phyloP scores from a whole-genome alignment of 345 rosid species.

The Gossypium ekmanianum region DNA sequence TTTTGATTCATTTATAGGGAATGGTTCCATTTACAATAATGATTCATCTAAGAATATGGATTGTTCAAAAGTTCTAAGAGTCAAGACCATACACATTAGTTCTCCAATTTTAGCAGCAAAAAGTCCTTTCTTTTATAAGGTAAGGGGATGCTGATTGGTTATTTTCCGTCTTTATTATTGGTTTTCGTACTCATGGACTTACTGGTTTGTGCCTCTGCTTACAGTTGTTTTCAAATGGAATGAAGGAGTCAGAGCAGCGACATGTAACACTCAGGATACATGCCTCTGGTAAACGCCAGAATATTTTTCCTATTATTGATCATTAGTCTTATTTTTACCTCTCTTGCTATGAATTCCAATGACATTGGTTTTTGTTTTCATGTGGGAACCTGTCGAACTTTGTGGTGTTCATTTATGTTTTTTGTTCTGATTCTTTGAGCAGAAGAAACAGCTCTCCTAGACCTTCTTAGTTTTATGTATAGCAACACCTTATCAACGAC shows the following conservation, averaged over 20 bases:
- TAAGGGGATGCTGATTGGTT: conserved; percentile 17
- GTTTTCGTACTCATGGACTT: not conserved
- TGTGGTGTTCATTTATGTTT: conserved; percentile 1
- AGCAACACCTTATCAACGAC: conserved; percentile 43
- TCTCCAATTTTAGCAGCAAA: conserved; percentile 76
- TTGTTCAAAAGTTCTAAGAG: conserved; percentile 38
- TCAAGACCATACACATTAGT: conserved; percentile 60
- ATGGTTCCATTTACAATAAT: conserved; percentile 26
- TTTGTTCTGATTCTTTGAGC: conserved; percentile 24
- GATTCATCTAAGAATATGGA: conserved; percentile 39
- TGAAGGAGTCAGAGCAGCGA: conserved; percentile 69
- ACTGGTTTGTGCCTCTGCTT: conserved; percentile 8
- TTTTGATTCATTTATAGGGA: conserved; percentile 29
- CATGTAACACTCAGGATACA: conserved; percentile 60
- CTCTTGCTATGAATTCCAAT: not conserved
- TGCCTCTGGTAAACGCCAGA: conserved; percentile 52
- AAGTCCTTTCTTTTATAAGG: conserved; percentile 81
- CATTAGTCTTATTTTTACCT: not conserved
- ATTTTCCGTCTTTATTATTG: conserved; percentile 8
- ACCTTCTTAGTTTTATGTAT: conserved; percentile 76
- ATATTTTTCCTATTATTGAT: not conserved
- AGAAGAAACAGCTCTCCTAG: conserved; percentile 83
- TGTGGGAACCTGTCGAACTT: not conserved
- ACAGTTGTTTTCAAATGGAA: conserved; percentile 80
- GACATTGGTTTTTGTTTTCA: not conserved